These are phyloP conservation scores for Drechslera avenae DNA, from an alignment of 2,329 filamentous ascomycete genomes.

Conservation along the genomic window DNA sequence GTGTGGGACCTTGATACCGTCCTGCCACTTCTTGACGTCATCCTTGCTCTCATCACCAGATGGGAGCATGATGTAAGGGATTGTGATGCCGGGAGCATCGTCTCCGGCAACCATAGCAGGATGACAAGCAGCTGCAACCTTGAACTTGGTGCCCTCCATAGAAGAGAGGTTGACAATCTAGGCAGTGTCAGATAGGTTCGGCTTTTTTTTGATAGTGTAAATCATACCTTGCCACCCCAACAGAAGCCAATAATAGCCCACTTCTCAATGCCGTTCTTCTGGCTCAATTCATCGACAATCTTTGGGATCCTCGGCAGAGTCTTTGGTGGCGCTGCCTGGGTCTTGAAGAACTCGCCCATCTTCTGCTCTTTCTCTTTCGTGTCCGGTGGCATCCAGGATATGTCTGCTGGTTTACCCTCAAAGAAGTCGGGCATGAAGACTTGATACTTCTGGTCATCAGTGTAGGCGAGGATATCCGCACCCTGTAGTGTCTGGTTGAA, in stretches of 20 bases:
- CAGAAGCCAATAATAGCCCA: constrained; percentile 68
- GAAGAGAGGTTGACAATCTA: constrained; percentile 62
- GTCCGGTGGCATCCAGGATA: constrained; percentile 65
- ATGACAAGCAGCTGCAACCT: constrained; percentile 61
- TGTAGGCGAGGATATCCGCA: constrained; percentile 65
- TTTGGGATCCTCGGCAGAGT: constrained; percentile 61
- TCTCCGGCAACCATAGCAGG: constrained; percentile 66
- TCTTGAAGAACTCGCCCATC: constrained; percentile 64
- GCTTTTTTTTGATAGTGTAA: background rate
- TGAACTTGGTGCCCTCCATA: constrained; percentile 59
- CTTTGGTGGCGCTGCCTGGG: constrained; percentile 62
- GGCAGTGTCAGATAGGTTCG: background rate
- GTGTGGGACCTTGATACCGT: constrained; percentile 54
- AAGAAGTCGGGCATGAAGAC: constrained; percentile 95
- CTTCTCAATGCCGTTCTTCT: constrained; percentile 54
- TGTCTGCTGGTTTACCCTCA: constrained; percentile 71
- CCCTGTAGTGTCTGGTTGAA: constrained; percentile 67
- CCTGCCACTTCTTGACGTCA: constrained; percentile 57
- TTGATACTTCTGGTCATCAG: constrained; percentile 71
- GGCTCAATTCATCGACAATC: constrained; percentile 60
- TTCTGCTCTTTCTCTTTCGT: constrained; percentile 65
- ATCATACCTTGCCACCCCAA: constrained; percentile 60
- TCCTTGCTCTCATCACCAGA: constrained; percentile 62
- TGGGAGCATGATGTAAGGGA: constrained; percentile 63
- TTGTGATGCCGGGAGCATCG: constrained; percentile 61